Evolutionary conservation across 148 eudicot species (phyloP).

Genomic region (Chenopodium quinoa): DNA sequence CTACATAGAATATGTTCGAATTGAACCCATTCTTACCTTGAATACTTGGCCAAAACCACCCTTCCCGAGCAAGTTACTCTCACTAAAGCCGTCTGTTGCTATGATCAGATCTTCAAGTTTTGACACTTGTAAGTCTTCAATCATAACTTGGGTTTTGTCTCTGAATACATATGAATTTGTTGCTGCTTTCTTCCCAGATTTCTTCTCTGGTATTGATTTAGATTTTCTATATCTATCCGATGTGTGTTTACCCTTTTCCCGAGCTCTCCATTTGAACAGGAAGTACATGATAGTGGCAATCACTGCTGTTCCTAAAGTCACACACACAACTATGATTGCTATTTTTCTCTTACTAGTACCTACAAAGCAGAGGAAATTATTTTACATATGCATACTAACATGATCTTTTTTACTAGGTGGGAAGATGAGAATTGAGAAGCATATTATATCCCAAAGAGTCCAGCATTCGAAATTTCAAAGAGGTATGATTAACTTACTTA

Average conservation of each 20-base stretch:
- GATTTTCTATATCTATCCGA: not conserved
- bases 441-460: not conserved
- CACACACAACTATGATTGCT: slow-evolving; percentile 23
- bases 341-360: slow-evolving; percentile 23
- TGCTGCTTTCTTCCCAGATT: slow-evolving; percentile 2
- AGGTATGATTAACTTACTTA: slow-evolving; percentile 31
- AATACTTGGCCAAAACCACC: slow-evolving; percentile 58
- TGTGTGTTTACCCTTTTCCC: slow-evolving; percentile 11
- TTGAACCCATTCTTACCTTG: slow-evolving; percentile 30
- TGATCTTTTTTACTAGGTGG: not conserved
- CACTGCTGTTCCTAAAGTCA: slow-evolving; percentile 12
- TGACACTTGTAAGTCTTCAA: slow-evolving; percentile 36
- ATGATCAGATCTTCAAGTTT: slow-evolving; percentile 26
- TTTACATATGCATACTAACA: not conserved
- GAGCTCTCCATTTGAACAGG: slow-evolving; percentile 32
- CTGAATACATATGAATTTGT: slow-evolving; percentile 13
- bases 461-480: not conserved
- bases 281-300: slow-evolving; percentile 18
- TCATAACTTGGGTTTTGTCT: slow-evolving; percentile 24
- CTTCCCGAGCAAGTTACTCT: slow-evolving; percentile 43
- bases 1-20: not conserved
- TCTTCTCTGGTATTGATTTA: not conserved
- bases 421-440: not conserved
- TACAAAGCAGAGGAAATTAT: slow-evolving; percentile 16
- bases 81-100: slow-evolving; percentile 41